These are phyloP conservation scores for Drechmeria coniospora DNA, from an alignment of 2,329 filamentous ascomycete species.

Conservation along the genomic window DNA sequence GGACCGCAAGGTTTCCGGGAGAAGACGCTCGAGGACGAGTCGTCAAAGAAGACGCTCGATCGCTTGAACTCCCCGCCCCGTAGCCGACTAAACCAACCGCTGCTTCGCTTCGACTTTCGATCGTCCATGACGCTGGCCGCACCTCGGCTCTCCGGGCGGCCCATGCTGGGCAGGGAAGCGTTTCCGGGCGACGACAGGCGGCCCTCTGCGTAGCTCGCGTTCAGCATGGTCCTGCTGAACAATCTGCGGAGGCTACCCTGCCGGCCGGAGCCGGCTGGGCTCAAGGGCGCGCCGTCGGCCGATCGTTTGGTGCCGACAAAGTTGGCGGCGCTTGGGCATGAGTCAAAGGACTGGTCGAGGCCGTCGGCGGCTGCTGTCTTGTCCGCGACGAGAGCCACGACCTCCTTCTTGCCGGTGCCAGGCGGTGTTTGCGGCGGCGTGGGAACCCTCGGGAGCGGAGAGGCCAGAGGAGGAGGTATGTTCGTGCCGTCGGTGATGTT, in stretches of 20 bases:
- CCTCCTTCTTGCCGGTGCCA: slow-evolving; percentile 10
- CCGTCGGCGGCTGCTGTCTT: background rate
- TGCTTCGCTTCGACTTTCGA: slow-evolving; percentile 38
- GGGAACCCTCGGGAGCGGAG: slow-evolving; percentile 33
- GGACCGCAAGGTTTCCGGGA: slow-evolving; percentile 26
- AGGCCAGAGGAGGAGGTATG: slow-evolving; percentile 43
- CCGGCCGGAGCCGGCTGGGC: slow-evolving; percentile 35
- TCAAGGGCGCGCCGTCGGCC: slow-evolving; percentile 34
- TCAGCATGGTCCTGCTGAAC: slow-evolving; percentile 40
- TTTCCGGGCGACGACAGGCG: slow-evolving; percentile 26
- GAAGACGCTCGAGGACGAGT: slow-evolving; percentile 11
- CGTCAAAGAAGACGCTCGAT: slow-evolving; percentile 26
- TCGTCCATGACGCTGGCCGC: slow-evolving; percentile 33
- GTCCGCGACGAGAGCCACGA: slow-evolving; percentile 5
- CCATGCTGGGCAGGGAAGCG: slow-evolving; percentile 14
- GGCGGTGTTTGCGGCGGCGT: slow-evolving; percentile 25
- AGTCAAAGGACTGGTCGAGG: slow-evolving; percentile 2
- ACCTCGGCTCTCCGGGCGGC: slow-evolving; percentile 35
- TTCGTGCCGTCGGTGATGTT: slow-evolving; percentile 45
- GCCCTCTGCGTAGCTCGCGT: slow-evolving; percentile 35
- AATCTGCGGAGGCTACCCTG: slow-evolving; percentile 41
- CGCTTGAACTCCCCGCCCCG: slow-evolving; percentile 24
- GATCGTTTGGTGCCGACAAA: slow-evolving; percentile 30
- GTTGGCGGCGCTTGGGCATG: slow-evolving; percentile 23
- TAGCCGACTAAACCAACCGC: slow-evolving; percentile 44